Evolutionary conservation across 23 red algal genomes (phyloP), one percentile per base, ranked within the genome.

Genomic region (Agarophyton chilense): DNA sequence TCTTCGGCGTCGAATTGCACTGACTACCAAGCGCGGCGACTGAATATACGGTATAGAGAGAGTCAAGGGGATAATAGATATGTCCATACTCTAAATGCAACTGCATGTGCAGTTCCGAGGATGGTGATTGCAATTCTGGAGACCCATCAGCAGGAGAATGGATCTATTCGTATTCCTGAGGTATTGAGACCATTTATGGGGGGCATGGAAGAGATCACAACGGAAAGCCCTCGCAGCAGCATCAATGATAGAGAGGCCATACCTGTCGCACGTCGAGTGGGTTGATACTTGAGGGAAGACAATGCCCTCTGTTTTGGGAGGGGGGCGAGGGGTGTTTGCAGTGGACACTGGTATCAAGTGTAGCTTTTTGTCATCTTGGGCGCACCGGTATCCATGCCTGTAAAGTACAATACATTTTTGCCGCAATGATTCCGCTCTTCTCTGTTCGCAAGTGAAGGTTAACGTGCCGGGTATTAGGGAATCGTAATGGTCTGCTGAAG

Each of bases 41-140:
- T 99, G 13, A 89, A 83, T 72, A 99, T 99, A 73, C 81, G 93
- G 36, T 99, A 99, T 63, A 73, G 90, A 9, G 90, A 95, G 57
- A 58, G 33, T 29, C 65, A 49, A 35, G 91, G 65, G 5, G 93
- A 95, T 21, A 90, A 89, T 16, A 74, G 86, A 40, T 92, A 74
- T 66, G 97, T 94, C 46, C 97, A 99, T 58, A 96, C 97, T 47
- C 71, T 99, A 51, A 99, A 99, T 64, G 97, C 92, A 24, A 99
- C 97, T 0, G 97, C 97, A 32, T 99, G 97, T 75, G 97, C 97
- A 16, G 86, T 95, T 47, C 97, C 97, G 10, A 81, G 97, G 36
- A 96, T 99, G 93, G 93, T 99, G 29, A 74, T 99, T 39, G 65
- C 93, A 14, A 96, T 99, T 88, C 79, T 99, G 53, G 97, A 99